A percentile compares a stretch with the other conserved stretches of the same genome.
phyloP scores from a whole-genome alignment of 495 filamentous ascomycete species.

The Chaetomium tenue region DNA sequence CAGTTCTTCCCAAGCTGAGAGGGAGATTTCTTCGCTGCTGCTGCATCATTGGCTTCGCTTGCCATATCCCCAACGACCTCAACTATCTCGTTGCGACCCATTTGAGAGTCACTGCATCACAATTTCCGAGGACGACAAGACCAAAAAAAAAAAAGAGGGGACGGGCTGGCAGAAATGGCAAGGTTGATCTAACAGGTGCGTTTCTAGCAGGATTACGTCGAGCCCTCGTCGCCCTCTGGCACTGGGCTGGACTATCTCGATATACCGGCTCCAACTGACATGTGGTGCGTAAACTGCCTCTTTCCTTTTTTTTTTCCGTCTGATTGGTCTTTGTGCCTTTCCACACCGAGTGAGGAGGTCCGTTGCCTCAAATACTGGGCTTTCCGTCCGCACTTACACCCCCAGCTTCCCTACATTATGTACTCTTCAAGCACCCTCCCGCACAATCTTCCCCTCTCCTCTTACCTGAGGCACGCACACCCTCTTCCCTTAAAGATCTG shows the following conservation, averaged over 20 bases:
- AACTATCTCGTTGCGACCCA: constrained; percentile 5
- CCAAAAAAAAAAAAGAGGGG: constrained; percentile 21
- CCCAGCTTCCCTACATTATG: constrained; percentile 32
- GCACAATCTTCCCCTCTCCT: not conserved
- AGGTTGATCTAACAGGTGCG: constrained; percentile 31
- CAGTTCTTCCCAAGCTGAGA: constrained; percentile 9
- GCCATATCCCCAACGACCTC: not conserved
- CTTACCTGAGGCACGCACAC: constrained; percentile 11
- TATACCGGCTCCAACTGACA: constrained; percentile 46
- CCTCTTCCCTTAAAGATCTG: constrained; percentile 1
- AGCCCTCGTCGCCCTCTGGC: constrained; percentile 48
- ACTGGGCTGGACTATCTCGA: constrained; percentile 51
- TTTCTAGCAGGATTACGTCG: constrained; percentile 47
- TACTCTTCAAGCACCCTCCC: constrained; percentile 24
- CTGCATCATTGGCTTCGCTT: constrained; percentile 3
- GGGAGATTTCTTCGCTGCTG: constrained; percentile 6
- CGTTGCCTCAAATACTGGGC: constrained; percentile 21
- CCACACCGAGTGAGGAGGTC: not conserved
- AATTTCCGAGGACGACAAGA: constrained; percentile 10
- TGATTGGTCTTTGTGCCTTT: constrained; percentile 17
- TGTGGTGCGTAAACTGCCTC: constrained; percentile 42
- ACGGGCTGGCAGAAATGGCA: constrained; percentile 32
- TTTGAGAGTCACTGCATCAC: not conserved
- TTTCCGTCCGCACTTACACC: constrained; percentile 31
- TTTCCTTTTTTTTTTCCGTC: constrained; percentile 18